Conservation (phyloP, 2,329 filamentous ascomycete genomes). For the Aspergillus uvarum region DNA sequence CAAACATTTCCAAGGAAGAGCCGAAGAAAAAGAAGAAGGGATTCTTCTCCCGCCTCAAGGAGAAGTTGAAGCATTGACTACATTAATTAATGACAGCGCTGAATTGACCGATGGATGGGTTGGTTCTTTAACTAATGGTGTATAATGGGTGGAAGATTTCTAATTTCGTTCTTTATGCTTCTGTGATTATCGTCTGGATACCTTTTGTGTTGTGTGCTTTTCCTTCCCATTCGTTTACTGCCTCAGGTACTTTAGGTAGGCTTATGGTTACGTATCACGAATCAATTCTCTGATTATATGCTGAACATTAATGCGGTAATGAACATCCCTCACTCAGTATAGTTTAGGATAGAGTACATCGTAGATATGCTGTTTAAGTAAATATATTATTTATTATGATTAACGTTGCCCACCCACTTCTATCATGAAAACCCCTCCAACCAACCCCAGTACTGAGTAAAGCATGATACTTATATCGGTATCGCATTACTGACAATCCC, state of each 20-base stretch:
- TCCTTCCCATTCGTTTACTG: not conserved
- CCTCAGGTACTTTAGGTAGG: not conserved
- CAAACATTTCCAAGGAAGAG: conserved; percentile 18
- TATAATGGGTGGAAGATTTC: conserved; percentile 10
- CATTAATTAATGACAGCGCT: not conserved
- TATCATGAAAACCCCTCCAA: no score
- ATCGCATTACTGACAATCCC: conserved; percentile 53
- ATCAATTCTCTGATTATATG: not conserved
- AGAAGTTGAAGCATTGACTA: conserved; percentile 47
- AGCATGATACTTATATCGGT: conserved; percentile 24
- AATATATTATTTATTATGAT: no score
- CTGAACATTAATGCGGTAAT: no score
- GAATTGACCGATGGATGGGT: not conserved
- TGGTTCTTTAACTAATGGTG: not conserved
- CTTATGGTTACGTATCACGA: not conserved
- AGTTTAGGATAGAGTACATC: no score
- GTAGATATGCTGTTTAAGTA: no score
- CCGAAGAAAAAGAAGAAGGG: conserved; percentile 67
- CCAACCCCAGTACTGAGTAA: not conserved
- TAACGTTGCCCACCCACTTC: no score
- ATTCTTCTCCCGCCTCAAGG: conserved; percentile 59
- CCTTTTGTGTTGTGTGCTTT: conserved; percentile 20
- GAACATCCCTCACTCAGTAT: no score
- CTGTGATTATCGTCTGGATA: conserved; percentile 24
- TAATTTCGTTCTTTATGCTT: not conserved